Evolutionary conservation across 768 basidiomycete species (phyloP).

Genomic region (Thelephora ganbajun): DNA sequence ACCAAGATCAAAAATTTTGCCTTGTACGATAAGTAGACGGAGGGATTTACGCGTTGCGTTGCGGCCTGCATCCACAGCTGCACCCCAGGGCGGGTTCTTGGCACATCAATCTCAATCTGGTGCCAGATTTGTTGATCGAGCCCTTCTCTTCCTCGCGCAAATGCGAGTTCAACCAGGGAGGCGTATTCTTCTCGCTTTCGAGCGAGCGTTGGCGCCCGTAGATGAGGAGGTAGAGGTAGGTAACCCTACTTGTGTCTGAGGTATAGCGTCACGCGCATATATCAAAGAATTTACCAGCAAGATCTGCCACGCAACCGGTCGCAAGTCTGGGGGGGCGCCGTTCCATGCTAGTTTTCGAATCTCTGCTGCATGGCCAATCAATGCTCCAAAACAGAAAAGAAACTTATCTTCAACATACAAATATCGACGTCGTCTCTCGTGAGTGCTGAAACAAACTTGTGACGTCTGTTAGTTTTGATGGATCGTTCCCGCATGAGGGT

Average conservation of each 20-base stretch:
- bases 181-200: conserved; percentile 89
- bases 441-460: conserved; percentile 75
- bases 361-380: conserved; percentile 35
- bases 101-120: conserved; percentile 97
- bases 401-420: conserved; percentile 28
- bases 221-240: conserved; percentile 68
- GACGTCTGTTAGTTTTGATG: conserved; percentile 61
- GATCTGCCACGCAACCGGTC: conserved; percentile 90
- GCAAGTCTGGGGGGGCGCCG: conserved; percentile 76
- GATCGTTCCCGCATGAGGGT: conserved; percentile 62
- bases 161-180: conserved; percentile 80
- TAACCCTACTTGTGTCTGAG: conserved; percentile 53
- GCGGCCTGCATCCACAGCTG: conserved; percentile 80
- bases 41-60: conserved; percentile 66
- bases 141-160: conserved; percentile 71
- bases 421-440: conserved; percentile 70
- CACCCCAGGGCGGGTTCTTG: conserved; percentile 86
- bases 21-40: not conserved
- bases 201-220: conserved; percentile 63
- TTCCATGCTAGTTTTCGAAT: conserved; percentile 90
- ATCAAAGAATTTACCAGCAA: conserved; percentile 48
- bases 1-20: conserved; percentile 4
- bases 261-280: not conserved
- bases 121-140: conserved; percentile 98
- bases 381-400: not conserved